Evolutionary conservation across 805 yeast genomes (phyloP).

Genomic region (Wickerhamiella kurtzmanii): DNA sequence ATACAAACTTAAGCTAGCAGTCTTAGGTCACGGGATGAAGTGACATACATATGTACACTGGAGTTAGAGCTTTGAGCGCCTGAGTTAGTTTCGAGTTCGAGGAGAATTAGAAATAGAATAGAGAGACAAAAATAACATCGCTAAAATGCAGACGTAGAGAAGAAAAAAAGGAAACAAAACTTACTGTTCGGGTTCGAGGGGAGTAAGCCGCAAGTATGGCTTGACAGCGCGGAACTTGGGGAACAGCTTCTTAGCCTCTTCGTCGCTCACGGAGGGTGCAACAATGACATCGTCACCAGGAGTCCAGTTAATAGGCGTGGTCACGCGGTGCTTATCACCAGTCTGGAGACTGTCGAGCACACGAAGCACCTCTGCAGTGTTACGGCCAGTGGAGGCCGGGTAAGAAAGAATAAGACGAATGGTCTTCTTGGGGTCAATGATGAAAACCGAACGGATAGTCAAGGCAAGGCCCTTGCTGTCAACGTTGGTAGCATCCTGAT

Average conservation of each 20-base stretch:
- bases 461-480: conserved; percentile 60
- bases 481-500: conserved; percentile 69
- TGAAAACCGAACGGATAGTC: conserved; percentile 86
- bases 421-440: conserved; percentile 85
- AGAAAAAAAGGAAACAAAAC: conserved; percentile 2
- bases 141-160: too few species aligned
- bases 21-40: too few species aligned
- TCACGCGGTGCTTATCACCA: conserved; percentile 76
- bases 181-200: conserved; percentile 20
- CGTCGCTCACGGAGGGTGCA: conserved; percentile 78
- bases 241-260: conserved; percentile 70
- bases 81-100: not conserved
- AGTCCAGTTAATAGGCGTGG: conserved; percentile 89
- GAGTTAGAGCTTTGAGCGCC: not conserved
- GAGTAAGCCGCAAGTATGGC: conserved; percentile 78
- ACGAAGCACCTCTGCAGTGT: conserved; percentile 85
- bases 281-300: conserved; percentile 88
- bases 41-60: not conserved
- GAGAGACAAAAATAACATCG: not conserved
- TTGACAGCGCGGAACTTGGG: conserved; percentile 81
- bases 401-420: conserved; percentile 77
- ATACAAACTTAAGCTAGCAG: too few species aligned
- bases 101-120: not conserved
- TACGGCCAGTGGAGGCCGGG: conserved; percentile 93
- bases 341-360: conserved; percentile 81